Evolutionary conservation across 2,329 filamentous ascomycete species (phyloP).

Genomic region (Ascochyta viciae-villosae): DNA sequence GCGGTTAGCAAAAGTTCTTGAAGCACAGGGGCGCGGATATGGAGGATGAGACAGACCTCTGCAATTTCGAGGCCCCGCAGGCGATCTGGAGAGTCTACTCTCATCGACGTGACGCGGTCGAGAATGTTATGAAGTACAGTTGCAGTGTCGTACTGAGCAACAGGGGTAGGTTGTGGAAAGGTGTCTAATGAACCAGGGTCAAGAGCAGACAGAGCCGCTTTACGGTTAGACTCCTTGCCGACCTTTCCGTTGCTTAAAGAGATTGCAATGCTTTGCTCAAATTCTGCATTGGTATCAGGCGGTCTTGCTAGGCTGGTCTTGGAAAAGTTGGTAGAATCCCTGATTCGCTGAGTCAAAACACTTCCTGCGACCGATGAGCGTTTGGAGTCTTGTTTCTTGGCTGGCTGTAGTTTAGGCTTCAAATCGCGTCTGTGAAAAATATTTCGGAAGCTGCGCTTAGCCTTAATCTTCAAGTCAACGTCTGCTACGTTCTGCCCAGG

Average conservation of each 20-base stretch:
- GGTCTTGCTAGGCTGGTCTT: constrained; percentile 17
- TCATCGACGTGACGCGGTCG: constrained; percentile 16
- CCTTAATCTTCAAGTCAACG: constrained; percentile 19
- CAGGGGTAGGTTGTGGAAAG: not conserved
- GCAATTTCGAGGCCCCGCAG: constrained; percentile 32
- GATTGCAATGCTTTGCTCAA: not conserved
- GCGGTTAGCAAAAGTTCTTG: constrained; percentile 22
- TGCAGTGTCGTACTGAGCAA: constrained; percentile 7
- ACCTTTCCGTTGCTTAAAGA: not conserved
- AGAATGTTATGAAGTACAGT: constrained; percentile 24
- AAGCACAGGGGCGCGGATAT: not conserved
- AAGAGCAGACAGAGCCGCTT: not conserved
- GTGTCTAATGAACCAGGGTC: not conserved
- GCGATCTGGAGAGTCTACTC: constrained; percentile 20
- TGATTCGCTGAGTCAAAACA: constrained; percentile 29
- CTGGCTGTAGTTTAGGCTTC: constrained; percentile 2
- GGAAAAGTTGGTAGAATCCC: constrained; percentile 26
- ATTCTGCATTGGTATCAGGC: constrained; percentile 4
- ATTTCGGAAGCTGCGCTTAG: constrained; percentile 35
- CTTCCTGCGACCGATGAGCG: constrained; percentile 25
- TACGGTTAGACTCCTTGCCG: not conserved
- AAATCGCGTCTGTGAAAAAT: constrained; percentile 30
- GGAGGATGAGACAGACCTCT: constrained; percentile 30
- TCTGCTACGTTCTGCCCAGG: not conserved
- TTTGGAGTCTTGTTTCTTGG: constrained; percentile 15